Evolutionary conservation across 2,329 filamentous ascomycete genomes (phyloP).

Genomic region (Aspergillus eucalypticola): DNA sequence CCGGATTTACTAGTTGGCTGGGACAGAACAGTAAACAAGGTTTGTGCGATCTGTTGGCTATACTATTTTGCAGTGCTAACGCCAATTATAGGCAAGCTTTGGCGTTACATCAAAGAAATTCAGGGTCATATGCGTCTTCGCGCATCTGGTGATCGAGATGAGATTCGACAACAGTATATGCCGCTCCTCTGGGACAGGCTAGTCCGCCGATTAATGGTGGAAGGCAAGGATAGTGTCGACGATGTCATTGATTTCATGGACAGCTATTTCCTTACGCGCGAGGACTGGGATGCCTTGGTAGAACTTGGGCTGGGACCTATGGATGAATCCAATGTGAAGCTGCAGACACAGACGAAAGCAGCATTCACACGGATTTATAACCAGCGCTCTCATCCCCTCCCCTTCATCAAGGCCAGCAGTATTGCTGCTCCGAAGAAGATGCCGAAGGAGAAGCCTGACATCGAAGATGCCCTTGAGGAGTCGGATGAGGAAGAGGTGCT

Average conservation of each 20-base stretch:
- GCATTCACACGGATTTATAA: constrained; percentile 94
- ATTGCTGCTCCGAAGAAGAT: constrained; percentile 71
- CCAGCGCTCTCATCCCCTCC: constrained; percentile 77
- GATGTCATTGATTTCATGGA: constrained; percentile 95
- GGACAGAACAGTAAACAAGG: constrained; percentile 89
- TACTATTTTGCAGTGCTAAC: constrained; percentile 6
- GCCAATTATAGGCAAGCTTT: constrained; percentile 57
- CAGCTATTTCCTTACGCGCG: constrained; percentile 89
- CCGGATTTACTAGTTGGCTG: constrained; percentile 86
- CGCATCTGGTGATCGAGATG: constrained; percentile 86
- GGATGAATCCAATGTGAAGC: constrained; percentile 70
- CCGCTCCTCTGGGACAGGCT: constrained; percentile 83
- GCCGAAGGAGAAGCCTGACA: constrained; percentile 77
- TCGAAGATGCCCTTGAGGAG: constrained; percentile 95
- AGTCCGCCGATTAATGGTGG: constrained; percentile 69
- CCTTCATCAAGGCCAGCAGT: constrained; percentile 91
- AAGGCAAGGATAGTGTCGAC: constrained; percentile 79
- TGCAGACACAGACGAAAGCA: constrained; percentile 83
- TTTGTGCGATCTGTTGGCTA: constrained; percentile 44
- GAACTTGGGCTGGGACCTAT: constrained; percentile 89
- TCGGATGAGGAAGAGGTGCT: constrained; percentile 71
- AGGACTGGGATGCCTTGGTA: constrained; percentile 90
- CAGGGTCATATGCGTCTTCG: constrained; percentile 95
- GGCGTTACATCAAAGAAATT: constrained; percentile 84
- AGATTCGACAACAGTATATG: constrained; percentile 91